Evolutionary conservation across 148 eudicot genomes (phyloP), one percentile per base, ranked within the genome.

Genomic region (Bassia scoparia): DNA sequence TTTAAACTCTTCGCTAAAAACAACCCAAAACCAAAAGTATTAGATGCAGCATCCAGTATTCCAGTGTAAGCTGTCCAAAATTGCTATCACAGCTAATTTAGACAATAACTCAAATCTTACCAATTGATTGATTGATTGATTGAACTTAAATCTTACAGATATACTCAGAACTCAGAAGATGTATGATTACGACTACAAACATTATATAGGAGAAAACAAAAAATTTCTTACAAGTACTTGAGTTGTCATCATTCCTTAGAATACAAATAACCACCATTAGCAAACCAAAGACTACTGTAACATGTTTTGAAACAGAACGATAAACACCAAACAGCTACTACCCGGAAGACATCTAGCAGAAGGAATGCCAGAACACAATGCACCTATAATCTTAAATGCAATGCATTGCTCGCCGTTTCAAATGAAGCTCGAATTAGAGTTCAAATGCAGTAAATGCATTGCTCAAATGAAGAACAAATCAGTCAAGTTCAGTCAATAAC

Each of bases 1-100:
- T 82, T 94, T 87, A 79, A 94, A 59, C 75, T 90, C 97, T 72
- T 88, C 95, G 76, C 98, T 89, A 95, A 90, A 62, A 38, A 65
- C 53, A 70, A n/a, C 59, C 63, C 29, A 58, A 73, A 75, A 52
- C 12, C 34, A 21, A 54, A 49, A n/a, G 23, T 54, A 46, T n/a
- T 35, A 58, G 41, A 2, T 12, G 58, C 16, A 74, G 3, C 14
- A 48, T 44, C 21, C 50, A 54, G 17, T 27, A n/a, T n/a, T n/a
- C n/a, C n/a, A n/a, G n/a, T n/a, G 55, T 0, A 20, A 52, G 52
- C 33, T 37, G 3, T 17, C 15, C 14, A 41, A 2, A 61, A 60
- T 27, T 15, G 58, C 59, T 33, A 6, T 34, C n/a, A 26, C 9
- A 63, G 17, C 60, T n/a, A 61, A 18, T n/a, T 61, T 44, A 59